Base-by-base conservation (phyloP, 306 rosid genomes). In the Styphnolobium japonicum region DNA sequence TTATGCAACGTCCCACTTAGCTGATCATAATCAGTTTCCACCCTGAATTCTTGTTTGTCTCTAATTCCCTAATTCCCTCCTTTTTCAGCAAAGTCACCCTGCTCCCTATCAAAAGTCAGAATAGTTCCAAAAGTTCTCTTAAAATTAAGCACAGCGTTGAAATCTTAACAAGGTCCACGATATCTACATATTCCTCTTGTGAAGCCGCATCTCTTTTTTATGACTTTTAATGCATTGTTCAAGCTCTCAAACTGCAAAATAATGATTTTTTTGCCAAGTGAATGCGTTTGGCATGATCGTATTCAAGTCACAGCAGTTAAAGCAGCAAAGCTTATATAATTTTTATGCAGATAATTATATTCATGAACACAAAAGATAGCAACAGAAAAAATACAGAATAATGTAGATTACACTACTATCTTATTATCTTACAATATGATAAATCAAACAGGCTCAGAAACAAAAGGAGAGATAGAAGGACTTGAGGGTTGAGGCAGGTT, bases 401-500 rank as follows among this genome's bases (percentile, higher is more conserved):
- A 40, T 8, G 27, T 63, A 75, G n/a, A 62, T 31, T 27, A 27
- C 48, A 79, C 61, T 33, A 21, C 34, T 29, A 69, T 75, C 29
- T 43, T 37, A 16, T 49, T 33, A 83, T 80, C 61, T 64, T 45
- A 67, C 23, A 23, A 67, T 19, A 73, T 5, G 29, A 29, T 52
- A 22, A n/a, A 75, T 71, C 73, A 87, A 73, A 67, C 69, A 34
- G 84, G 39, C 73, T 29, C 84, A 7, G 92, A 85, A 71, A 66
- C 68, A 49, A 71, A 37, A 4, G 79, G 29, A n/a, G 87, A 52
- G 18, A 86, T 48, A 82, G 84, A 48, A 56, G 92, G 90, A 16
- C 75, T 86, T 29, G 97, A n/a, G n/a, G n/a, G n/a, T n/a, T n/a
- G n/a, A 87, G 61, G 86, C 81, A n/a, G 96, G 96, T 81, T 91